A percentile compares a stretch with the other conserved stretches of the same genome.
These are phyloP conservation scores for Citrullus mucosospermus DNA, from an alignment of 306 rosid genomes.

Conservation along the genomic window DNA sequence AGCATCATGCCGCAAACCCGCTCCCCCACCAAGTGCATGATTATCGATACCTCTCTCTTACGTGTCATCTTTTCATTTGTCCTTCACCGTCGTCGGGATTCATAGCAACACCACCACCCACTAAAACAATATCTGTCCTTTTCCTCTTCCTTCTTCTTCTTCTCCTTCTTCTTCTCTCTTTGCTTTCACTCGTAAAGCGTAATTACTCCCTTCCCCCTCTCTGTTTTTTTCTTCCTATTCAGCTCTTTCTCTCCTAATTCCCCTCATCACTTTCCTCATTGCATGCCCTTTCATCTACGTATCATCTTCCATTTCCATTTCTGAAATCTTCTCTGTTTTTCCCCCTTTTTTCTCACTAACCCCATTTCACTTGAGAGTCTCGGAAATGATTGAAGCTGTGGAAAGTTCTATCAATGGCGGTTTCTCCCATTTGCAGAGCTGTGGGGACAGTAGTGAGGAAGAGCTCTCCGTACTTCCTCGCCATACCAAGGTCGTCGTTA, in stretches of 20 bases:
- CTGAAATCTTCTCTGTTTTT: neutral
- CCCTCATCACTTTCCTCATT: conserved; percentile 13
- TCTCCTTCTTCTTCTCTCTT: conserved; percentile 23
- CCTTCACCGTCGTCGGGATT: conserved; percentile 60
- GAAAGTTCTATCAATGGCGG: conserved; percentile 80
- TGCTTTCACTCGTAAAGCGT: neutral
- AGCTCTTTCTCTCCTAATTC: neutral
- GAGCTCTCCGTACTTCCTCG: conserved; percentile 96
- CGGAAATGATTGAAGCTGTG: conserved; percentile 72
- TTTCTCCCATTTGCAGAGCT: conserved; percentile 80
- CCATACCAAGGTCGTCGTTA: conserved; percentile 94
- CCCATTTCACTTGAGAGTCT: neutral
- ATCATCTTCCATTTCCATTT: conserved; percentile 21
- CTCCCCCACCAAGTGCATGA: conserved; percentile 26
- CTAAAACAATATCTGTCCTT: conserved; percentile 46
- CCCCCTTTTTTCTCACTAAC: neutral
- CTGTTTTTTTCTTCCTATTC: conserved; percentile 15
- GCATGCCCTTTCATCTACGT: conserved; percentile 52
- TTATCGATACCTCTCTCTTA: conserved; percentile 19
- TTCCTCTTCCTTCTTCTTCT: conserved; percentile 25
- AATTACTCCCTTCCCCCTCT: conserved; percentile 17
- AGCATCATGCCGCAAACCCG: conserved; percentile 13
- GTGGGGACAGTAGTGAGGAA: conserved; percentile 92
- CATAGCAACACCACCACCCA: conserved; percentile 59
- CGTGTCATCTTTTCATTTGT: conserved; percentile 48